Conservation (phyloP, 2,329 filamentous ascomycete genomes). For the Akanthomyces muscarius region DNA sequence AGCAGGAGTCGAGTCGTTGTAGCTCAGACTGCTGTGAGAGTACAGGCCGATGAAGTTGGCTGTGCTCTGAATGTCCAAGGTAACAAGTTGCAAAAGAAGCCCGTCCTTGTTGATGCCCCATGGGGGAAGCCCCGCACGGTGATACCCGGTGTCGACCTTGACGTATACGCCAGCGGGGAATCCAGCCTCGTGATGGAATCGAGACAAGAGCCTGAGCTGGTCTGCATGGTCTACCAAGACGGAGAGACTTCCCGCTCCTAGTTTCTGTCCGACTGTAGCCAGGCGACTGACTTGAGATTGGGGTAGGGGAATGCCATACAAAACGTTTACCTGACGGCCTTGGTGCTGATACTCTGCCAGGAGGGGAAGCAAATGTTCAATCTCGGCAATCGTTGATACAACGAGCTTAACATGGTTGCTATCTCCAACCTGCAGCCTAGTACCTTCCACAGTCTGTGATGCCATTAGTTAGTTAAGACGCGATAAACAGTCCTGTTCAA, state of each 20-base stretch:
- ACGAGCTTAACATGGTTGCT: slow-evolving; percentile 45
- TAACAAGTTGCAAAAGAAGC: slow-evolving; percentile 35
- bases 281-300: slow-evolving; percentile 51
- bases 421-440: slow-evolving; percentile 51
- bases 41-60: slow-evolving; percentile 27
- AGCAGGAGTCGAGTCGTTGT: slow-evolving; percentile 25
- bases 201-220: slow-evolving; percentile 35
- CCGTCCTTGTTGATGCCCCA: slow-evolving; percentile 34
- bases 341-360: slow-evolving; percentile 37
- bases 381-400: slow-evolving; percentile 56
- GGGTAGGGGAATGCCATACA: slow-evolving; percentile 59
- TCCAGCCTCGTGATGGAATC: slow-evolving; percentile 30
- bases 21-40: slow-evolving; percentile 33
- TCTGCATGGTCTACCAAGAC: slow-evolving; percentile 55
- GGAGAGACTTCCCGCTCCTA: slow-evolving; percentile 45
- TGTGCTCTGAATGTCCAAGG: slow-evolving; percentile 20
- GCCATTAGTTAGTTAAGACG: no score
- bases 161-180: slow-evolving; percentile 45
- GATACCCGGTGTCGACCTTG: slow-evolving; percentile 62
- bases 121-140: slow-evolving; percentile 55
- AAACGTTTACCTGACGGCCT: slow-evolving; percentile 33
- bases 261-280: slow-evolving; percentile 37
- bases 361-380: slow-evolving; percentile 49
- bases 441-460: slow-evolving; percentile 49
- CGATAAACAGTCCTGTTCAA: fast-evolving